A percentile compares a stretch with the other conserved stretches of the same genome.
Conservation (phyloP, 768 basidiomycete genomes). For the Tulasnella sp. region DNA sequence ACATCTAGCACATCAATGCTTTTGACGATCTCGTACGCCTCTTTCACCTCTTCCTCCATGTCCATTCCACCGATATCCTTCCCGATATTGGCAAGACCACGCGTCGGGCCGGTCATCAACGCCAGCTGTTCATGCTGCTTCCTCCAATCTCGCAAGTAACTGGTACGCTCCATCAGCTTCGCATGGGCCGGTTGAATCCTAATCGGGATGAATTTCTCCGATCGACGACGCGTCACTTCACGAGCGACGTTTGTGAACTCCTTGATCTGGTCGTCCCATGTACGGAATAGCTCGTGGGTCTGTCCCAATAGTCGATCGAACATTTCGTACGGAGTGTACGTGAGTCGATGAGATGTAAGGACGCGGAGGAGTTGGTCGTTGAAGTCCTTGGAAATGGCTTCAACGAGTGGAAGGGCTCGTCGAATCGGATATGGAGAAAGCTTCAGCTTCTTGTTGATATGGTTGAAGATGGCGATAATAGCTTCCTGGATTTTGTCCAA, state of each 20-base stretch:
- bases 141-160: slow-evolving; percentile 85
- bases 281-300: slow-evolving; percentile 68
- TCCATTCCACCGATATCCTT: slow-evolving; percentile 84
- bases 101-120: slow-evolving; percentile 93
- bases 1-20: slow-evolving; percentile 94
- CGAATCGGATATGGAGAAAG: slow-evolving; percentile 96
- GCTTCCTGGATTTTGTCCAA: slow-evolving; percentile 92
- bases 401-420: slow-evolving; percentile 90
- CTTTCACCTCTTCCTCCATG: slow-evolving; percentile 96
- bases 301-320: slow-evolving; percentile 80
- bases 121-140: slow-evolving; percentile 97
- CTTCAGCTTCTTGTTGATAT: slow-evolving; percentile 91
- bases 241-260: slow-evolving; percentile 89
- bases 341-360: slow-evolving; percentile 80
- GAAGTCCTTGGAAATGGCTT: slow-evolving; percentile 96
- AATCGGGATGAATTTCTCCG: slow-evolving; percentile 93
- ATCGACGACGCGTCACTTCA: slow-evolving; percentile 82
- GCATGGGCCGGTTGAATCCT: slow-evolving; percentile 87
- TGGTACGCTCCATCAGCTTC: slow-evolving; percentile 78
- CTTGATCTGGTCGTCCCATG: slow-evolving; percentile 86
- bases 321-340: slow-evolving; percentile 89
- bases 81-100: slow-evolving; percentile 65
- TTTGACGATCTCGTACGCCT: slow-evolving; percentile 96
- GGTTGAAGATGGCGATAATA: slow-evolving; percentile 76
- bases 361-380: slow-evolving; percentile 91